Conservation (phyloP, 441 rosid species). For the Macaranga tanarius region DNA sequence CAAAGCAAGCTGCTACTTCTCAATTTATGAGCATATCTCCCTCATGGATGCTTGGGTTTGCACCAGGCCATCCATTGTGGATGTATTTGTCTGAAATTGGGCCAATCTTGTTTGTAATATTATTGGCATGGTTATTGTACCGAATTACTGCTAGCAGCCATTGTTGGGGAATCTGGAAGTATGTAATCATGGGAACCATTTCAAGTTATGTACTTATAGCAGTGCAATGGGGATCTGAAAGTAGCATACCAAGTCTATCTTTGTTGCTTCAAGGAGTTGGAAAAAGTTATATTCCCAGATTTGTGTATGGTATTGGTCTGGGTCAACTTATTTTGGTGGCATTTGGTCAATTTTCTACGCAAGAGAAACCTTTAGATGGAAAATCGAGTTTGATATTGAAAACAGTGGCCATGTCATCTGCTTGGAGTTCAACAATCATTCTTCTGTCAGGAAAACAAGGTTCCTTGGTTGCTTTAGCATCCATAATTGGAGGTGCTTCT, state of each 20-base stretch:
- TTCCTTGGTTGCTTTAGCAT: conserved; percentile 66
- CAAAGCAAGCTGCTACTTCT: conserved; percentile 97
- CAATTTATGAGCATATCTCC: conserved; percentile 66
- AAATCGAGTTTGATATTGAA: conserved; percentile 35
- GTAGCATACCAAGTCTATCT: conserved; percentile 39
- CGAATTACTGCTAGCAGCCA: conserved; percentile 29
- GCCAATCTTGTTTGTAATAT: conserved; percentile 51
- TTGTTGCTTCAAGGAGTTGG: conserved; percentile 39
- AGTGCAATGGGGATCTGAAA: conserved; percentile 70
- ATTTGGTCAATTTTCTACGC: conserved; percentile 30
- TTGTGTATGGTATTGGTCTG: conserved; percentile 53
- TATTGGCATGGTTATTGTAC: conserved; percentile 53
- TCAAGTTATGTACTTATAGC: conserved; percentile 65
- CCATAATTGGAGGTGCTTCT: conserved; percentile 62
- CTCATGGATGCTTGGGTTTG: conserved; percentile 73
- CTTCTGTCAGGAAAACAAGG: conserved; percentile 87
- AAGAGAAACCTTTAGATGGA: conserved; percentile 30
- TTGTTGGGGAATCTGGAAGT: conserved; percentile 43
- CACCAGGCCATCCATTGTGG: conserved; percentile 54
- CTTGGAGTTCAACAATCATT: conserved; percentile 78
- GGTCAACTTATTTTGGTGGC: conserved; percentile 58
- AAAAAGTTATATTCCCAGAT: conserved; percentile 58
- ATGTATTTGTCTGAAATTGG: conserved; percentile 47
- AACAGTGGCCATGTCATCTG: conserved; percentile 59
- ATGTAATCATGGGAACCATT: conserved; percentile 51